Evolutionary conservation across 2,329 filamentous ascomycete species (phyloP).

Genomic region (Magnaporthales sp.): DNA sequence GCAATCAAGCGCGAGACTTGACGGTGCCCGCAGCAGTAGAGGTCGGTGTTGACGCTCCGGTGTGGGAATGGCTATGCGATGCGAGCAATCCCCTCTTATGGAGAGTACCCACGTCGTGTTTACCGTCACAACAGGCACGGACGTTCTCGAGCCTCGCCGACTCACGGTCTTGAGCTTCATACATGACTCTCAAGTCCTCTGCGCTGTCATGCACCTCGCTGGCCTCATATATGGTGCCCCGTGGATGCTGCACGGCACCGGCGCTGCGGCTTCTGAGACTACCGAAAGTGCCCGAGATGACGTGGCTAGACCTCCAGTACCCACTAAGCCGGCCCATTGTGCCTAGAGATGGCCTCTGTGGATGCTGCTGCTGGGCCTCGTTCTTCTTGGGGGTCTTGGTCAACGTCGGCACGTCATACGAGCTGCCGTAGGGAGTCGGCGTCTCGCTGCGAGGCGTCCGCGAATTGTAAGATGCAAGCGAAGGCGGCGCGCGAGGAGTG

Average conservation of each 20-base stretch:
- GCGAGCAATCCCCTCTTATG: slow-evolving; percentile 35
- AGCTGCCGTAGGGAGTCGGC: slow-evolving; percentile 36
- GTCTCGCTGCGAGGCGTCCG: slow-evolving; percentile 60
- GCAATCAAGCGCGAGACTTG: not conserved
- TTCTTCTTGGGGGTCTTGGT: slow-evolving; percentile 36
- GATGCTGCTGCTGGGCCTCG: slow-evolving; percentile 14
- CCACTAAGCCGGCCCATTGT: slow-evolving; percentile 52
- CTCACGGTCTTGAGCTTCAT: slow-evolving; percentile 70
- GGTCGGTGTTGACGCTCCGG: slow-evolving; percentile 6
- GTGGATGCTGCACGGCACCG: slow-evolving; percentile 18
- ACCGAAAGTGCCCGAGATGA: slow-evolving; percentile 39
- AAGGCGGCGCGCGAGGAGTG: slow-evolving; percentile 46
- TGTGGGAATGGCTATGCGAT: slow-evolving; percentile 12
- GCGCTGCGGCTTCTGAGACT: slow-evolving; percentile 44
- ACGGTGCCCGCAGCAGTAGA: slow-evolving; percentile 6
- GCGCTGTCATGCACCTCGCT: slow-evolving; percentile 65
- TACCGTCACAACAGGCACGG: slow-evolving; percentile 95
- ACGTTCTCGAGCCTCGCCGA: slow-evolving; percentile 86
- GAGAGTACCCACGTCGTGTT: slow-evolving; percentile 63
- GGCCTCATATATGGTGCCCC: slow-evolving; percentile 38
- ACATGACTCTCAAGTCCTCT: slow-evolving; percentile 72
- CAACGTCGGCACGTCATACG: slow-evolving; percentile 46
- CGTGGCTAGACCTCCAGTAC: slow-evolving; percentile 45
- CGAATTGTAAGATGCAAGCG: slow-evolving; percentile 74
- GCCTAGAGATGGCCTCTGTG: slow-evolving; percentile 22